These are phyloP conservation scores for Lomentospora prolificans DNA, from an alignment of 2,329 filamentous ascomycete genomes.

Conservation along the genomic window DNA sequence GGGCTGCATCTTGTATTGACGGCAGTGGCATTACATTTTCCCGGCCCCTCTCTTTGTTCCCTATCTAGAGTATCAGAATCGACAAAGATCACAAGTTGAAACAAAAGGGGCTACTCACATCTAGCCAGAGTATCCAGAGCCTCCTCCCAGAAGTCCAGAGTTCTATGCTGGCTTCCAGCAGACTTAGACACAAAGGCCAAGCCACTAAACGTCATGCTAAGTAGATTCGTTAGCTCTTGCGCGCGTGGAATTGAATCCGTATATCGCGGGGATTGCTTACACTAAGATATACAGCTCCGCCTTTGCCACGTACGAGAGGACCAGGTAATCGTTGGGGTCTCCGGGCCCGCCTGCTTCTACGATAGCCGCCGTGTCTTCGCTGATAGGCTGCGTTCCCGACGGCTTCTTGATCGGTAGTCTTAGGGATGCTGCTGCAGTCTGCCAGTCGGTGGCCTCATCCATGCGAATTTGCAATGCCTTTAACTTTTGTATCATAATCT, in stretches of 20 bases:
- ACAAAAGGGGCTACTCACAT: conserved; percentile 23
- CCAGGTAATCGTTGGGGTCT: conserved; percentile 42
- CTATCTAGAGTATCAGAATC: conserved; percentile 8
- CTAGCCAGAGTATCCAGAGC: conserved; percentile 36
- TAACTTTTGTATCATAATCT: conserved; percentile 50
- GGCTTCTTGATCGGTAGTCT: conserved; percentile 47
- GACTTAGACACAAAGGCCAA: conserved; percentile 33
- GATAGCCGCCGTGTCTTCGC: conserved; percentile 45
- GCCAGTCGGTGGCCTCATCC: conserved; percentile 45
- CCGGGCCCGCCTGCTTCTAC: conserved; percentile 36
- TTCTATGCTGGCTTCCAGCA: conserved; percentile 21
- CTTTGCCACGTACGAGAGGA: conserved; percentile 51
- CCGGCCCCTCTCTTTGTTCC: conserved; percentile 16
- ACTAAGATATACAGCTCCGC: conserved; percentile 46
- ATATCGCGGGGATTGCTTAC: conserved; percentile 27
- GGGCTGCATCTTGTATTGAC: conserved; percentile 47
- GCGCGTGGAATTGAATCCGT: not conserved
- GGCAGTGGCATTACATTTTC: conserved; percentile 25
- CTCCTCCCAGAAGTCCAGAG: conserved; percentile 31
- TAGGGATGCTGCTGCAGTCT: conserved; percentile 36
- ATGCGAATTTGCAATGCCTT: conserved; percentile 50
- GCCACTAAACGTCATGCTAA: conserved; percentile 45
- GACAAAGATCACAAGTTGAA: conserved; percentile 12
- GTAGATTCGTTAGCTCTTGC: not conserved
- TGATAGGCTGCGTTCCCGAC: conserved; percentile 29